Evolutionary conservation across 768 basidiomycete genomes (phyloP), one percentile per base, ranked within the genome.

Genomic region (Candolleomyces efflorescens): DNA sequence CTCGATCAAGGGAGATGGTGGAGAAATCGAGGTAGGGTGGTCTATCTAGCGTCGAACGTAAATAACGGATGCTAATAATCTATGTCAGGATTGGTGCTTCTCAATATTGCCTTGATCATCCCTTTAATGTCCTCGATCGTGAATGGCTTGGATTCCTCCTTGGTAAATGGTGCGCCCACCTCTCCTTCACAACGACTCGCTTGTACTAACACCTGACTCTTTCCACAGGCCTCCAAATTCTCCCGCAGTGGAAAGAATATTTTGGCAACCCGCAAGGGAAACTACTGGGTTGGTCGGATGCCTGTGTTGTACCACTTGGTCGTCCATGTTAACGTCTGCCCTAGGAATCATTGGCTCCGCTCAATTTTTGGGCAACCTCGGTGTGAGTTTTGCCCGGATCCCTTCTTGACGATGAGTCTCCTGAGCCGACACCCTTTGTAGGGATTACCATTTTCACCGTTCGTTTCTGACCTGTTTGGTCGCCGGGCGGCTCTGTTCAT

Each of bases 131-230:
- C 87, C 15, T 81, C 85, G 17, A 73, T 79, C 13, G 80, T 81
- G 50, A 89, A 87, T 69, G 87, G 89, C 23, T 78, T 86, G 51
- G 85, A 88, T 65, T 83, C 84, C 3, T 87, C 85, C n/a, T 69
- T 86, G 46, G 75, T 86, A 15, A 87, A 87, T 63, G 74, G 73
- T 78, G 56, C 36, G 63, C 56, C 26, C 13, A 39, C 3, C 13
- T 13, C 37, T 7, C 6, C 39, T 6, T 12, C n/a, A 26, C 44
- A 32, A 47, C 24, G 20, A 22, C 22, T 17, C 32, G 32, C 10
- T 9, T 23, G 24, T 38, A 38, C 47, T 22, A 53, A 54, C 32
- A 11, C 32, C 32, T 5, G 11, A 41, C 36, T 43, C 43, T 53
- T 22, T 49, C 26, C 24, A 2, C 58, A 86, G 87, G 86, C 57